Conservation (phyloP, 2,329 filamentous ascomycete species). For the Scytalidium lignicola region DNA sequence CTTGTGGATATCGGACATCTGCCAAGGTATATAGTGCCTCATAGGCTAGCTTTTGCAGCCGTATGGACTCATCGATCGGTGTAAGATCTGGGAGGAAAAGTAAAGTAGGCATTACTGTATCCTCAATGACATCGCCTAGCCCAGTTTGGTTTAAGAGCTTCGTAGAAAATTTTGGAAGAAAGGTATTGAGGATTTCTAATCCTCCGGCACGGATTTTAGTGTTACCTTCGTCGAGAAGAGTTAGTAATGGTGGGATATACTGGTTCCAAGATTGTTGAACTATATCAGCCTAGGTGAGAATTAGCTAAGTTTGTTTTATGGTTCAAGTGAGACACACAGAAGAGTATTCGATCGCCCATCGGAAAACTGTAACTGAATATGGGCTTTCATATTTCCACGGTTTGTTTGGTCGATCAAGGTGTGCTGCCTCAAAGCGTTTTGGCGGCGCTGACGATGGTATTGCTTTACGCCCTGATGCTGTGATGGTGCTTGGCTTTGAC, state of each 20-base stretch:
- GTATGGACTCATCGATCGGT: conserved; percentile 62
- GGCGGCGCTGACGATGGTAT: conserved; percentile 37
- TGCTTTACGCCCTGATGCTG: conserved; percentile 51
- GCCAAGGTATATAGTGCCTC: conserved; percentile 57
- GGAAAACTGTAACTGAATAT: conserved; percentile 49
- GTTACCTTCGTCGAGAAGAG: conserved; percentile 60
- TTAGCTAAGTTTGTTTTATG: not conserved
- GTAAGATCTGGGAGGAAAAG: conserved; percentile 73
- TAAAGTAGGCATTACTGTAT: conserved; percentile 67
- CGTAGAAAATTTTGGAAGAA: conserved; percentile 51
- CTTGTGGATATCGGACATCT: conserved; percentile 11
- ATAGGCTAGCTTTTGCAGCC: conserved; percentile 61
- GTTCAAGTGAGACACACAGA: conserved; percentile 35
- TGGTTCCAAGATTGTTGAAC: conserved; percentile 60
- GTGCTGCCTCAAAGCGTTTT: conserved; percentile 27
- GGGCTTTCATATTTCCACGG: conserved; percentile 56
- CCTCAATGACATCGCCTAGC: conserved; percentile 62
- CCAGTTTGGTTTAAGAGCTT: conserved; percentile 56
- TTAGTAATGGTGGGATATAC: conserved; percentile 64
- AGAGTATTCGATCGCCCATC: conserved; percentile 53
- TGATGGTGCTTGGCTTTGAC: conserved; percentile 47
- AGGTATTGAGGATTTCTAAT: conserved; percentile 45
- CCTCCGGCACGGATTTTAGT: conserved; percentile 49
- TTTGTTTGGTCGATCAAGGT: conserved; percentile 39
- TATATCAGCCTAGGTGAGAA: conserved; percentile 30